phyloP scores from a whole-genome alignment of 192 early-diverging fungal species.

The Umbelopsis vinacea region DNA sequence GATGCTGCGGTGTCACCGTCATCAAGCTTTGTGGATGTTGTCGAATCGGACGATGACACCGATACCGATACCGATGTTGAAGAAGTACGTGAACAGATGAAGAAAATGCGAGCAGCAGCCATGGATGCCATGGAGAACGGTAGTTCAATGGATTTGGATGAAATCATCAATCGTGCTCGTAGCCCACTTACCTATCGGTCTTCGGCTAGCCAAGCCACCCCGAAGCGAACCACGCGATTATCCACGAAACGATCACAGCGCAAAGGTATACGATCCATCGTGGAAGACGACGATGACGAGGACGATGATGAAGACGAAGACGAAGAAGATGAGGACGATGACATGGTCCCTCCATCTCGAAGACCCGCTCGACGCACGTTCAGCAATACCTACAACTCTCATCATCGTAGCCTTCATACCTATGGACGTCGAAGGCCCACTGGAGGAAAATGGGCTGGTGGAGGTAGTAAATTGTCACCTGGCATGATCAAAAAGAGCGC shows the following conservation, averaged over 20 bases:
- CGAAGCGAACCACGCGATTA: background rate
- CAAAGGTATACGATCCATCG: background rate
- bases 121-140: conserved; percentile 43
- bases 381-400: background rate
- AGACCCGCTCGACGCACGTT: conserved; percentile 7
- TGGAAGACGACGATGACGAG: conserved; percentile 12
- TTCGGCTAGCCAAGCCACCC: background rate
- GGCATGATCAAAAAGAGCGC: conserved; percentile 26
- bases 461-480: conserved; percentile 20
- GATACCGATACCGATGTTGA: conserved; percentile 60
- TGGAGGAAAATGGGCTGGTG: conserved; percentile 22
- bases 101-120: conserved; percentile 45
- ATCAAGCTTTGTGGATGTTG: conserved; percentile 21
- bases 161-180: conserved; percentile 26
- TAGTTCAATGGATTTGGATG: conserved; percentile 34
- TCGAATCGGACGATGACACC: conserved; percentile 50
- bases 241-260: background rate
- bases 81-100: conserved; percentile 53
- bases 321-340: background rate
- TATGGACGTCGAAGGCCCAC: conserved; percentile 15
- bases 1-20: conserved; percentile 22
- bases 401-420: background rate
- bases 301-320: conserved; percentile 2
- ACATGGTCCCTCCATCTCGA: background rate
- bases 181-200: conserved; percentile 20